Percentiles rank a stretch among this genome's conserved stretches.
Evolutionary conservation across 352 stramenopile species (phyloP).

Genomic region (Plasmopara muralis): DNA sequence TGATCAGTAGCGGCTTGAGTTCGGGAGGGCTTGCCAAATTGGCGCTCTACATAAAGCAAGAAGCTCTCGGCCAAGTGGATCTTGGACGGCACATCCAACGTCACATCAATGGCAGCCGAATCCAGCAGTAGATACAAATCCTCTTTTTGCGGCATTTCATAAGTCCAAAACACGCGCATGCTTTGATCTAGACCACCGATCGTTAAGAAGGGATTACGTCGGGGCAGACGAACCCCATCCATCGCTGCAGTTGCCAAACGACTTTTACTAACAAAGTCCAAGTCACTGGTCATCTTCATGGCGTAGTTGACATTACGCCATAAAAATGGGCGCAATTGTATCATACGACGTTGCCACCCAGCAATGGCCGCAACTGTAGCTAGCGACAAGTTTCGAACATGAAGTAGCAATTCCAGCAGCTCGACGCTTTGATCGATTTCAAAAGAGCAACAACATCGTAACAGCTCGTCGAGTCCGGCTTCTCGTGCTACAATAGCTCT

Average conservation of each 20-base stretch:
- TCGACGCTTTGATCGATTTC: slow-evolving; percentile 34
- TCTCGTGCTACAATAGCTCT: slow-evolving; percentile 58
- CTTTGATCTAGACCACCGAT: slow-evolving; percentile 61
- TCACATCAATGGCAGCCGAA: slow-evolving; percentile 36
- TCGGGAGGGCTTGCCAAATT: slow-evolving; percentile 35
- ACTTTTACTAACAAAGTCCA: slow-evolving; percentile 73
- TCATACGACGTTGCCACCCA: slow-evolving; percentile 54
- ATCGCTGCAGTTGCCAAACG: slow-evolving; percentile 42
- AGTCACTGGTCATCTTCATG: slow-evolving; percentile 56
- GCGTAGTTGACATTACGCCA: slow-evolving; percentile 65
- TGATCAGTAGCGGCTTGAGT: slow-evolving; percentile 30
- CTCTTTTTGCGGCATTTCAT: slow-evolving; percentile 46
- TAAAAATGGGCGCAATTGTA: slow-evolving; percentile 46
- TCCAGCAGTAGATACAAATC: slow-evolving; percentile 55
- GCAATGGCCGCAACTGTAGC: slow-evolving; percentile 50
- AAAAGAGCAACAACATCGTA: slow-evolving; percentile 46
- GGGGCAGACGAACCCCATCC: slow-evolving; percentile 43
- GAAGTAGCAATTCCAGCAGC: slow-evolving; percentile 43
- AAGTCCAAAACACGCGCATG: slow-evolving; percentile 45
- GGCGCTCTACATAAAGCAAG: slow-evolving; percentile 48
- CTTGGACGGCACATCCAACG: slow-evolving; percentile 35
- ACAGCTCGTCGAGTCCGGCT: slow-evolving; percentile 41
- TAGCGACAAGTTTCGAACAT: slow-evolving; percentile 41
- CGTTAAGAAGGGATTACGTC: slow-evolving; percentile 67
- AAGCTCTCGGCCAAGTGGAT: slow-evolving; percentile 54